phyloP scores from a whole-genome alignment of 441 rosid species.

The Erodium trifolium region DNA sequence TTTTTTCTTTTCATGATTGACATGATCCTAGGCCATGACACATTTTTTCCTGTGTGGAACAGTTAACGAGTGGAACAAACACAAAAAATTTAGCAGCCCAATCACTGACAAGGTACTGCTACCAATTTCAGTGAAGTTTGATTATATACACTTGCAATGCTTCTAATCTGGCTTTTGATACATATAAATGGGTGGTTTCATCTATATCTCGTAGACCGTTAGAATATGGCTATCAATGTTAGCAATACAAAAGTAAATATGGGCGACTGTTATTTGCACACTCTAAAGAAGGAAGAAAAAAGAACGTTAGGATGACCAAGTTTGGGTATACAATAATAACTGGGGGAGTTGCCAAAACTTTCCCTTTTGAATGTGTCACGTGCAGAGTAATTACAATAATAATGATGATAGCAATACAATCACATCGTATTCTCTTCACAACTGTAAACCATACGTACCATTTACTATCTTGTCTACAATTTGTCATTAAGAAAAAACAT shows the following conservation, averaged over 20 bases:
- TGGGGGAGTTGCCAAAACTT: neutral
- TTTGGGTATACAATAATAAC: neutral
- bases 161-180: neutral
- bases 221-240: neutral
- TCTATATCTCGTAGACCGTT: neutral
- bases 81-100: conserved; percentile 28
- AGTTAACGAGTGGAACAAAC: conserved; percentile 34
- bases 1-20: neutral
- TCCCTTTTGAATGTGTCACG: too few species aligned
- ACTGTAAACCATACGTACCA: neutral
- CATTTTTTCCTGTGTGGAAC: conserved; percentile 22
- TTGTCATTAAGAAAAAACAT: conserved; percentile 16
- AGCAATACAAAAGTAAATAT: neutral
- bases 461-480: neutral
- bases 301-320: neutral
- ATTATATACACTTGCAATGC: neutral
- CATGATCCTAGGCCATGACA: conserved; percentile 1
- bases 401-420: too few species aligned
- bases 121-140: neutral
- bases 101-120: conserved; percentile 40
- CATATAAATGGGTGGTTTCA: neutral
- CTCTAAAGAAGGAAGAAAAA: neutral
- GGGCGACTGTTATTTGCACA: neutral
- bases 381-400: too few species aligned
- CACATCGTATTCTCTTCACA: neutral